These are phyloP conservation scores for Penicillium macrosclerotiorum DNA, from an alignment of 495 filamentous ascomycete species.

Conservation along the genomic window DNA sequence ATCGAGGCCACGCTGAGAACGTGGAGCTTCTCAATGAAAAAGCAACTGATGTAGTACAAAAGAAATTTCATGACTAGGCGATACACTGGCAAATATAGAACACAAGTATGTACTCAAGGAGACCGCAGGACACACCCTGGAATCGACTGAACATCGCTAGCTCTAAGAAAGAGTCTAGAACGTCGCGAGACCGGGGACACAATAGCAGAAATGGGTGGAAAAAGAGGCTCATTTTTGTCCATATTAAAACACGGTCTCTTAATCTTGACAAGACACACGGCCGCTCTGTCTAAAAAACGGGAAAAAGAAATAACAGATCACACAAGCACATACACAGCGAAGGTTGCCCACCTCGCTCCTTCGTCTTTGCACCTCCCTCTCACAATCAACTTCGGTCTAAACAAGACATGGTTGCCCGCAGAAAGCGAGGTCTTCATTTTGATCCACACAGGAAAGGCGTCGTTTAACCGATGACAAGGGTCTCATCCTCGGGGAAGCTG, in stretches of 20 bases:
- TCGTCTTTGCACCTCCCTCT: slow-evolving; percentile 14
- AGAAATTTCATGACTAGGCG: slow-evolving; percentile 34
- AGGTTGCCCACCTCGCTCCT: slow-evolving; percentile 20
- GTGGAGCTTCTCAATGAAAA: neutral
- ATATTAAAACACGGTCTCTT: slow-evolving; percentile 50
- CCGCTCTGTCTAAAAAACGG: slow-evolving; percentile 46
- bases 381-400: slow-evolving; percentile 21
- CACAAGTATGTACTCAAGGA: slow-evolving; percentile 33
- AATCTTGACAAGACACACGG: slow-evolving; percentile 44
- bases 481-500: slow-evolving; percentile 77
- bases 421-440: slow-evolving; percentile 1
- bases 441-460: slow-evolving; percentile 11
- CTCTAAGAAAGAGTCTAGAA: slow-evolving; percentile 15
- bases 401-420: slow-evolving; percentile 13
- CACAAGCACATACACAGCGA: slow-evolving; percentile 34
- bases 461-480: slow-evolving; percentile 74
- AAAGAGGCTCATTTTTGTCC: slow-evolving; percentile 44
- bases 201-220: slow-evolving; percentile 24
- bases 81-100: slow-evolving; percentile 32
- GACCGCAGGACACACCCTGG: slow-evolving; percentile 13
- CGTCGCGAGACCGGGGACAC: slow-evolving; percentile 17
- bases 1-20: neutral
- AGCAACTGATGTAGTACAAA: slow-evolving; percentile 17
- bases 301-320: slow-evolving; percentile 23
- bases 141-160: neutral